These are phyloP conservation scores for Friedmanniomyces endolithicus DNA, from an alignment of 495 filamentous ascomycete genomes.

Conservation along the genomic window DNA sequence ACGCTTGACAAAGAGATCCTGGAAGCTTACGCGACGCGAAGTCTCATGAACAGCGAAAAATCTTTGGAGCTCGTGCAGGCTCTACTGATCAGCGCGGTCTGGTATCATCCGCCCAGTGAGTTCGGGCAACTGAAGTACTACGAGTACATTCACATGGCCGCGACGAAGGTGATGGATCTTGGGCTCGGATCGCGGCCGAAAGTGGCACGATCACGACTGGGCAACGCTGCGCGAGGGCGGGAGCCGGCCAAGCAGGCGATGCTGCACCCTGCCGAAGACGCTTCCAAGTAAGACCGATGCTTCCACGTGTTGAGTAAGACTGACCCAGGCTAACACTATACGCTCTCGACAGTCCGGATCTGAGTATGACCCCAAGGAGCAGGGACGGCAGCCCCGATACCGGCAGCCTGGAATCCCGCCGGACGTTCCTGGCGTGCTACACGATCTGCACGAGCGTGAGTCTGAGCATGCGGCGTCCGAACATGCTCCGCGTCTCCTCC, in stretches of 20 bases:
- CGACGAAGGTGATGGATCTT: conserved; percentile 43
- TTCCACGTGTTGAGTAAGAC: no score
- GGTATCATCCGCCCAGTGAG: conserved; percentile 39
- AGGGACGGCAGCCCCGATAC: conserved; percentile 11
- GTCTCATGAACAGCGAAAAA: conserved; percentile 40
- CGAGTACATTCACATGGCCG: conserved; percentile 44
- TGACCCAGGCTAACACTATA: no score
- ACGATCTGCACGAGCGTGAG: conserved; percentile 38
- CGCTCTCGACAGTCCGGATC: no score
- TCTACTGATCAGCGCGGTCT: conserved; percentile 37
- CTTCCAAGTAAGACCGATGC: no score
- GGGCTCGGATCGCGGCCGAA: conserved; percentile 26
- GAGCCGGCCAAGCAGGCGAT: background rate
- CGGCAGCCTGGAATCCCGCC: conserved; percentile 30
- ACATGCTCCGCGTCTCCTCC: conserved; percentile 38
- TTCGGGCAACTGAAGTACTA: conserved; percentile 40
- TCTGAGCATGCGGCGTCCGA: conserved; percentile 40
- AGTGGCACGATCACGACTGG: conserved; percentile 1
- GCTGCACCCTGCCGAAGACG: conserved; percentile 8
- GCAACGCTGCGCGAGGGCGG: background rate
- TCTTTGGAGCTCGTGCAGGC: conserved; percentile 43
- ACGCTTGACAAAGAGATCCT: conserved; percentile 38
- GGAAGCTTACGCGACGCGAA: conserved; percentile 36
- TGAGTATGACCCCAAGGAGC: conserved; percentile 8
- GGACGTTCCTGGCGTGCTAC: conserved; percentile 39